Percentiles rank a stretch among this genome's conserved stretches.
These are phyloP conservation scores for Dendrobium officinale DNA, from an alignment of 106 monocot species.

Conservation along the genomic window DNA sequence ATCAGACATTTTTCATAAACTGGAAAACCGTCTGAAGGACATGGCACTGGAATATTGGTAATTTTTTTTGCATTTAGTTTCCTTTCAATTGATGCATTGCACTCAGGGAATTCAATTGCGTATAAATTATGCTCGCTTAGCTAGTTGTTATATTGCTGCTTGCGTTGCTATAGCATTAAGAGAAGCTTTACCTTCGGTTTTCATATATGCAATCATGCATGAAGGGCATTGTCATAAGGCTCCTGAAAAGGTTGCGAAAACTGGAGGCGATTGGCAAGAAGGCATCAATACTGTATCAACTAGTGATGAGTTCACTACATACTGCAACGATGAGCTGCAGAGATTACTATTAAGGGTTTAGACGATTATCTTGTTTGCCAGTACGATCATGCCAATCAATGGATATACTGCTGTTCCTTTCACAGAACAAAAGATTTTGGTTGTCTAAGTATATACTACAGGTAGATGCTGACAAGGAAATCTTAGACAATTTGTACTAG, in stretches of 20 bases:
- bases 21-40: slow-evolving; percentile 58
- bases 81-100: background rate
- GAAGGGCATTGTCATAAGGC: background rate
- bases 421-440: too few species aligned
- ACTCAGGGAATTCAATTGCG: background rate
- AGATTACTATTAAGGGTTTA: too few species aligned
- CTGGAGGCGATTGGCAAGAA: background rate
- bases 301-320: too few species aligned
- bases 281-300: too few species aligned
- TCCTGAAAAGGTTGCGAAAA: background rate
- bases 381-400: too few species aligned
- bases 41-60: slow-evolving; percentile 83
- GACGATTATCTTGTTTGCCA: too few species aligned
- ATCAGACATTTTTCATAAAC: slow-evolving; percentile 46
- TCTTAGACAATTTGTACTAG: too few species aligned
- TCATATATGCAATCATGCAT: background rate
- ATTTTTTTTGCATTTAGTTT: slow-evolving; percentile 11
- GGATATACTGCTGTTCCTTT: too few species aligned
- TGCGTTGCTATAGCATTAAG: background rate
- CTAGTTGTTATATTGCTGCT: background rate
- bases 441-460: too few species aligned
- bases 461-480: too few species aligned
- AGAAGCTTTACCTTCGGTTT: background rate
- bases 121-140: background rate
- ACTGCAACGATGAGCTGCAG: too few species aligned